A percentile compares a stretch with the other conserved stretches of the same genome.
These are phyloP conservation scores for Botryosphaeria dothidea DNA, from an alignment of 2,329 filamentous ascomycete genomes.

Conservation along the genomic window DNA sequence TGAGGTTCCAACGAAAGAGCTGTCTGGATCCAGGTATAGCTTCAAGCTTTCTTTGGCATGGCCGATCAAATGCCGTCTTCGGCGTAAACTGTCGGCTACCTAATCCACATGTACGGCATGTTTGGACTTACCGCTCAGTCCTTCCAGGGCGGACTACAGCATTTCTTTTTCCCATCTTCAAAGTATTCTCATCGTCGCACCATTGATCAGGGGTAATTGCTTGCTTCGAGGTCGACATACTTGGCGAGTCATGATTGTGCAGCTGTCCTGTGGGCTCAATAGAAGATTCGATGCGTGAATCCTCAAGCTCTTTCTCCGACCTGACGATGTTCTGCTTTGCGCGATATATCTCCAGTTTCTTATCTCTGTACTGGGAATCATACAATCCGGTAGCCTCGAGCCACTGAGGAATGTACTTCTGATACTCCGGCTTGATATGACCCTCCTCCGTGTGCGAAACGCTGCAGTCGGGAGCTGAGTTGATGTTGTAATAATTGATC, in stretches of 20 bases:
- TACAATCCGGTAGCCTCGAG: background rate
- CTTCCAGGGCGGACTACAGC: too few relatives aligned
- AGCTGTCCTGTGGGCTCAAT: too few relatives aligned
- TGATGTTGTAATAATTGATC: background rate
- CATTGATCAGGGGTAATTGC: too few relatives aligned
- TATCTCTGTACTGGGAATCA: background rate
- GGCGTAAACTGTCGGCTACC: too few relatives aligned
- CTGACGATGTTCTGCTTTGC: background rate
- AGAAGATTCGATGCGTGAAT: background rate
- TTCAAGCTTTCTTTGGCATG: too few relatives aligned
- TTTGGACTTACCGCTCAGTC: too few relatives aligned
- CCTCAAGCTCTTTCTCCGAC: background rate
- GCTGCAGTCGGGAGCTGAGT: background rate
- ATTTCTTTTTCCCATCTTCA: too few relatives aligned
- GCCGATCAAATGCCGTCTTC: too few relatives aligned
- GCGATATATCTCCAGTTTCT: background rate
- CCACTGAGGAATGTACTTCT: background rate
- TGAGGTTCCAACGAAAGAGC: too few relatives aligned
- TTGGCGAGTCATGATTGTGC: background rate
- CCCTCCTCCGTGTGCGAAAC: background rate
- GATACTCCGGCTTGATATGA: background rate
- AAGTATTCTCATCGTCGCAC: too few relatives aligned
- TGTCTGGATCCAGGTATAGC: too few relatives aligned
- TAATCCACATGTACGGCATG: too few relatives aligned
- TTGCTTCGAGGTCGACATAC: background rate